A percentile compares a stretch with the other conserved stretches of the same genome.
These are phyloP conservation scores for Castanospermum australe DNA, from an alignment of 306 rosid genomes.

Conservation along the genomic window DNA sequence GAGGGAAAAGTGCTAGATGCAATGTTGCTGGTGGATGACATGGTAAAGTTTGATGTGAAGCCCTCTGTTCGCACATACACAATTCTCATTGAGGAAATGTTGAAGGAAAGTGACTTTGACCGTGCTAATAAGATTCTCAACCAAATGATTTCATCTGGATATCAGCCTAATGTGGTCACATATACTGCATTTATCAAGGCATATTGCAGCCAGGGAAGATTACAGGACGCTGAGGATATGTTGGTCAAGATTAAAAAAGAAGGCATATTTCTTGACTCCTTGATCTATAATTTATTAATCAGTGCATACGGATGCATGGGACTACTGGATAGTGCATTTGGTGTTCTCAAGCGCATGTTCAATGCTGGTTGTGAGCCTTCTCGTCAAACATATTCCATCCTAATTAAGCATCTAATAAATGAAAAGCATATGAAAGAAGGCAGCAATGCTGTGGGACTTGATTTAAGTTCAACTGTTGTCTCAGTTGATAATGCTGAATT, in stretches of 20 bases:
- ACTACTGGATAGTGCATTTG: slow-evolving; percentile 62
- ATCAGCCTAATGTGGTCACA: slow-evolving; percentile 63
- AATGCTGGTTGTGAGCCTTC: slow-evolving; percentile 71
- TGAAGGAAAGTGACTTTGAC: slow-evolving; percentile 59
- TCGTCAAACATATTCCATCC: slow-evolving; percentile 48
- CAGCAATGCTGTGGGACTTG: slow-evolving; percentile 20
- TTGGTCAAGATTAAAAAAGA: slow-evolving; percentile 56
- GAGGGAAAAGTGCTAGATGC: slow-evolving; percentile 60
- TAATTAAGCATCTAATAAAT: slow-evolving; percentile 62
- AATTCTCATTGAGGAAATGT: slow-evolving; percentile 52
- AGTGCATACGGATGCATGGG: slow-evolving; percentile 63
- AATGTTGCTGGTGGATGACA: slow-evolving; percentile 48
- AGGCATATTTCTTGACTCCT: slow-evolving; percentile 62
- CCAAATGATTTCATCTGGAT: slow-evolving; percentile 64
- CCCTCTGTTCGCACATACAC: slow-evolving; percentile 65
- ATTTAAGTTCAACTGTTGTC: slow-evolving; percentile 31
- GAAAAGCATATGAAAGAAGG: slow-evolving; percentile 32
- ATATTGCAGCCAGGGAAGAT: slow-evolving; percentile 66
- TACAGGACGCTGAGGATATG: slow-evolving; percentile 68
- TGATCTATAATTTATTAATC: slow-evolving; percentile 55
- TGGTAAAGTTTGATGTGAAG: slow-evolving; percentile 50
- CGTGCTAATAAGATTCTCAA: slow-evolving; percentile 48
- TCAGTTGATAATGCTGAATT: slow-evolving; percentile 36
- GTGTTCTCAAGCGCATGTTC: slow-evolving; percentile 67
- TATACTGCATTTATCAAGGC: slow-evolving; percentile 74